Evolutionary conservation across 768 basidiomycete genomes (phyloP).

Genomic region (Asterophora lycoperdoides): DNA sequence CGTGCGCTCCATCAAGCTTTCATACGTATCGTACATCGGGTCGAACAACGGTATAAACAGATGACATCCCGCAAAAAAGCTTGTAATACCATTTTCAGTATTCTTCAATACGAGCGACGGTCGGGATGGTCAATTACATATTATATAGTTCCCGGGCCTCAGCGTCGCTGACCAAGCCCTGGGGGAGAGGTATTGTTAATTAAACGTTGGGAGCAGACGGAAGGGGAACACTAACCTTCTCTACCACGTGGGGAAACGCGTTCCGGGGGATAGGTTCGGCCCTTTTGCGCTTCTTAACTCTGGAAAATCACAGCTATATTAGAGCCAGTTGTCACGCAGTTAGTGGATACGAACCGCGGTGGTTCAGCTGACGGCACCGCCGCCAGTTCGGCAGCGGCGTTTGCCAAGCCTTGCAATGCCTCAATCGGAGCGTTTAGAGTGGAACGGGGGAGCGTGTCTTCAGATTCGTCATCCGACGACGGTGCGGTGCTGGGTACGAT

Average conservation of each 20-base stretch:
- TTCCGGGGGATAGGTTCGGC: constrained; percentile 80
- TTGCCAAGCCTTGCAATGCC: constrained; percentile 89
- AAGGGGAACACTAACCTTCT: constrained; percentile 51
- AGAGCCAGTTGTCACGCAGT: constrained; percentile 2
- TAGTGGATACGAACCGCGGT: constrained; percentile 44
- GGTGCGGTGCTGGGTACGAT: constrained; percentile 80
- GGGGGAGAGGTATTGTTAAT: constrained; percentile 11
- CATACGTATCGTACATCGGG: constrained; percentile 89
- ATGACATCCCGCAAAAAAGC: constrained; percentile 95
- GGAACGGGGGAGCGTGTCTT: constrained; percentile 80
- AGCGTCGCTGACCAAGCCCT: constrained; percentile 81
- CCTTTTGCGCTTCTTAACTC: constrained; percentile 81
- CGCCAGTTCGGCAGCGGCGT: constrained; percentile 92
- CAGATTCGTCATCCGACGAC: constrained; percentile 89
- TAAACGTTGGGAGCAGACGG: constrained; percentile 1
- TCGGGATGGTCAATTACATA: constrained; percentile 55
- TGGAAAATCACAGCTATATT: constrained; percentile 22
- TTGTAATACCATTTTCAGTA: constrained; percentile 40
- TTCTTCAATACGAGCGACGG: constrained; percentile 24
- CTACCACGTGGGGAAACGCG: constrained; percentile 85
- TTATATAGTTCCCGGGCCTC: constrained; percentile 91
- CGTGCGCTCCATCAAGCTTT: constrained; percentile 84
- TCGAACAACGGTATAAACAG: constrained; percentile 96
- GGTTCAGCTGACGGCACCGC: constrained; percentile 66
- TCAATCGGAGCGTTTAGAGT: constrained; percentile 91